phyloP scores from a whole-genome alignment of 2,329 filamentous ascomycete species.

The Cordyceps sp. region DNA sequence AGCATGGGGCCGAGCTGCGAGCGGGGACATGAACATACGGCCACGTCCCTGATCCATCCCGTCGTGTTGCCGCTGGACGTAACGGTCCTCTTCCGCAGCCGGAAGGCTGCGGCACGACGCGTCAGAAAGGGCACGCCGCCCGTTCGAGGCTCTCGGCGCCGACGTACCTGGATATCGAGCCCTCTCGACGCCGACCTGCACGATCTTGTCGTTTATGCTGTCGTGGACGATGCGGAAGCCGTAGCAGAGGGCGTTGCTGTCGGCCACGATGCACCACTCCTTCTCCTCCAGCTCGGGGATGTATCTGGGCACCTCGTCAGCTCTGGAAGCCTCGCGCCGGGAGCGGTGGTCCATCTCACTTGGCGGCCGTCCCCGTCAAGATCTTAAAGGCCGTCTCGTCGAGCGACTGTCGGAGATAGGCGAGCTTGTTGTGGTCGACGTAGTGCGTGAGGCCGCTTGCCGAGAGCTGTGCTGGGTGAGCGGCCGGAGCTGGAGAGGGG shows the following conservation, averaged over 20 bases:
- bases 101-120: too few species aligned
- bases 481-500: too few species aligned
- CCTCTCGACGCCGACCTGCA: constrained; percentile 1
- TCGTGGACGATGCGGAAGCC: constrained; percentile 1
- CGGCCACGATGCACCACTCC: constrained; percentile 1
- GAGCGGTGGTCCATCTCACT: background rate
- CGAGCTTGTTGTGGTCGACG: background rate
- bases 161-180: constrained; percentile 1
- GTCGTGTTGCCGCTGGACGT: constrained; percentile 1
- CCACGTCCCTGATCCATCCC: background rate
- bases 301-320: background rate
- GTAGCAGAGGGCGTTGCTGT: constrained; percentile 3
- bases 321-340: background rate
- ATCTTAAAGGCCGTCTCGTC: constrained; percentile 1
- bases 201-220: background rate
- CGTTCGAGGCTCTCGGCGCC: too few species aligned
- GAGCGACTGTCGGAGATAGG: background rate
- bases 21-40: too few species aligned
- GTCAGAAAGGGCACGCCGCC: too few species aligned
- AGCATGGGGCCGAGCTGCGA: too few species aligned
- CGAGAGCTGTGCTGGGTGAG: background rate
- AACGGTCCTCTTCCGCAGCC: constrained; percentile 1
- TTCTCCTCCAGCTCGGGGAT: constrained; percentile 2
- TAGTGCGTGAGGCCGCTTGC: background rate
- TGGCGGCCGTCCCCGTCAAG: background rate